A percentile compares a stretch with the other conserved stretches of the same genome.
These are phyloP conservation scores for Ceriops decandra DNA, from an alignment of 345 rosid genomes.

Conservation along the genomic window DNA sequence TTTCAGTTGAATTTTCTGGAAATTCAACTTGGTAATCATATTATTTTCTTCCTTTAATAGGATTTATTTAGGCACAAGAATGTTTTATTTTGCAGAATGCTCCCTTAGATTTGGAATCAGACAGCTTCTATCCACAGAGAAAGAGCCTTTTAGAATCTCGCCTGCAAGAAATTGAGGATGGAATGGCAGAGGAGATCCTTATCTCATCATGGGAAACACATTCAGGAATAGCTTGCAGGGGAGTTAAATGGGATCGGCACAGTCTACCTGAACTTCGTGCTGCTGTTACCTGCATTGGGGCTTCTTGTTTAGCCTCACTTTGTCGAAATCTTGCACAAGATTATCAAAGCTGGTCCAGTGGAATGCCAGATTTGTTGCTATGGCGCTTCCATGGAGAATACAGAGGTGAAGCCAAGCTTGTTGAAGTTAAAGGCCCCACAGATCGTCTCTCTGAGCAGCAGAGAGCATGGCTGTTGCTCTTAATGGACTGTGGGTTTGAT, in stretches of 20 bases:
- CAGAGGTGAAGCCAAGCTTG: constrained; percentile 92
- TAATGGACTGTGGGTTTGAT: constrained; percentile 78
- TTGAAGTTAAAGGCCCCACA: constrained; percentile 82
- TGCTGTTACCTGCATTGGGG: constrained; percentile 74
- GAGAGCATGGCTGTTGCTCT: constrained; percentile 74
- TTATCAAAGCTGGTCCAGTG: constrained; percentile 86
- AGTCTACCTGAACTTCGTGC: constrained; percentile 73
- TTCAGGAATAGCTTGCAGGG: constrained; percentile 66
- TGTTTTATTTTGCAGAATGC: constrained; percentile 52
- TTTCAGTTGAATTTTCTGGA: not conserved
- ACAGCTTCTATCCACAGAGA: constrained; percentile 59
- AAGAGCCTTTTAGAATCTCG: constrained; percentile 49
- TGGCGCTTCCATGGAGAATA: constrained; percentile 82
- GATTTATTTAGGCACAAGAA: not conserved
- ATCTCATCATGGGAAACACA: constrained; percentile 71
- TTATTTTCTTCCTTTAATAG: constrained; percentile 1
- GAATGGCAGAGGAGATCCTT: constrained; percentile 82
- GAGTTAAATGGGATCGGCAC: constrained; percentile 75
- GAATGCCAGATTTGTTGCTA: constrained; percentile 87
- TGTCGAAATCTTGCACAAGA: constrained; percentile 76
- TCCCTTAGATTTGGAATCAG: constrained; percentile 79
- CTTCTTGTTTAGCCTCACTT: constrained; percentile 66
- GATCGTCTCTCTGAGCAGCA: constrained; percentile 93
- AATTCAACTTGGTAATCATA: not conserved
- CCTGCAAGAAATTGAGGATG: constrained; percentile 53